Percentiles rank a stretch among this genome's conserved stretches.
These are phyloP conservation scores for Apiospora arundinis DNA, from an alignment of 2,329 filamentous ascomycete genomes.

Conservation along the genomic window DNA sequence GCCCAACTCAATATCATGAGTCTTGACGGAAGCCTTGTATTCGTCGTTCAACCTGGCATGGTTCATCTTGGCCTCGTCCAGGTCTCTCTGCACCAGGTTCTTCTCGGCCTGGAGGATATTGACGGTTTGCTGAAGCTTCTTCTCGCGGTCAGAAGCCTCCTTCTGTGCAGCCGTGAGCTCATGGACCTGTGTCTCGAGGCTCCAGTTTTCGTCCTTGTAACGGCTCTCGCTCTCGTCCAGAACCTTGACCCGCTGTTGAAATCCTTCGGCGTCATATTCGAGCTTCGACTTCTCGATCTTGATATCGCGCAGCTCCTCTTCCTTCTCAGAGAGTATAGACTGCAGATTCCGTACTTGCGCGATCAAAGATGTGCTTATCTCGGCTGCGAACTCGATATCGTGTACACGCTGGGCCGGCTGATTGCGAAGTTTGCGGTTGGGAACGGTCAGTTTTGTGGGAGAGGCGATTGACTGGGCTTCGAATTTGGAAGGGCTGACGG, in stretches of 20 bases:
- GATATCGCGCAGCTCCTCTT: constrained; percentile 80
- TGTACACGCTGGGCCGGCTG: constrained; percentile 88
- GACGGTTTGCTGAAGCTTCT: constrained; percentile 77
- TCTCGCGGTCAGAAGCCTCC: constrained; percentile 82
- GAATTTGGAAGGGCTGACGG: constrained; percentile 77
- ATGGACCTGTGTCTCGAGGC: constrained; percentile 89
- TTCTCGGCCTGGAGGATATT: constrained; percentile 77
- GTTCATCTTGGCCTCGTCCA: constrained; percentile 85
- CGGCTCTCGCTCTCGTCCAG: constrained; percentile 94
- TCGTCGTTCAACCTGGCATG: constrained; percentile 85
- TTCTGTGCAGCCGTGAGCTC: constrained; percentile 77
- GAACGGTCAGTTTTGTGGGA: constrained; percentile 86
- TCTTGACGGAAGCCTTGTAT: constrained; percentile 76
- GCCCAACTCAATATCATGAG: constrained; percentile 88
- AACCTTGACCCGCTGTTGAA: constrained; percentile 79
- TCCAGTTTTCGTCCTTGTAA: constrained; percentile 99
- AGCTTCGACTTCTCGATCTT: constrained; percentile 79
- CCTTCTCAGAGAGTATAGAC: constrained; percentile 81
- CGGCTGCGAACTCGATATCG: constrained; percentile 97
- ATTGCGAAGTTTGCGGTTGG: constrained; percentile 87
- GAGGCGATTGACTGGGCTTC: constrained; percentile 84
- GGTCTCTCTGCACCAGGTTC: constrained; percentile 77
- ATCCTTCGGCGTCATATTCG: constrained; percentile 80
- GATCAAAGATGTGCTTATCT: constrained; percentile 93
- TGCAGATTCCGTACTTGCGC: constrained; percentile 94